Percentiles rank a stretch among this genome's conserved stretches.
phyloP scores from a whole-genome alignment of 2,329 filamentous ascomycete species.

The Cadophora luteo-olivacea region DNA sequence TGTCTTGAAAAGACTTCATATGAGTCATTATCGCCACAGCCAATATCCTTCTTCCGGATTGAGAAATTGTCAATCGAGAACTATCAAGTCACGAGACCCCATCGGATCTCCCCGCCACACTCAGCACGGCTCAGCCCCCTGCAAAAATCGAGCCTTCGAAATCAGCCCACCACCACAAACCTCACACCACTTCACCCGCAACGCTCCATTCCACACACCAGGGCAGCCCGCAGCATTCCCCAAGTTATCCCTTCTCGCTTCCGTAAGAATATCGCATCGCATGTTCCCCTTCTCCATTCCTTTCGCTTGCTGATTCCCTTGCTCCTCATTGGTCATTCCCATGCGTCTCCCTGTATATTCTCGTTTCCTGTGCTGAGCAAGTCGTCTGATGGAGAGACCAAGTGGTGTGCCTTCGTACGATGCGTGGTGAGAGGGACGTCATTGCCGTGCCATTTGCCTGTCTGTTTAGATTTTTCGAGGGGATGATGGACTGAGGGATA shows the following conservation, averaged over 20 bases:
- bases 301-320: background rate
- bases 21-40: no score
- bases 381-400: background rate
- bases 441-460: background rate
- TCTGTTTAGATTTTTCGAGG: background rate
- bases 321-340: background rate
- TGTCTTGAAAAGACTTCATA: no score
- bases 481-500: background rate
- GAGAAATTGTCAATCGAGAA: no score
- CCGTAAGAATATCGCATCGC: slow-evolving; percentile 6
- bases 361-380: background rate
- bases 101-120: no score
- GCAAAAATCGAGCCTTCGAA: no score
- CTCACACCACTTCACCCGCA: background rate
- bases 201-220: background rate
- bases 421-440: slow-evolving; percentile 6
- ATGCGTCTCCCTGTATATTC: no score
- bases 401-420: slow-evolving; percentile 7
- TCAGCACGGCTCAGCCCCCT: no score
- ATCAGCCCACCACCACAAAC: background rate
- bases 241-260: background rate
- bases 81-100: no score
- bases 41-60: no score
- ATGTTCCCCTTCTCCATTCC: background rate
- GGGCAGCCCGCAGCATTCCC: background rate